These are phyloP conservation scores for Lasiosphaeriaceae sp. DNA, from an alignment of 495 filamentous ascomycete genomes.

Conservation along the genomic window DNA sequence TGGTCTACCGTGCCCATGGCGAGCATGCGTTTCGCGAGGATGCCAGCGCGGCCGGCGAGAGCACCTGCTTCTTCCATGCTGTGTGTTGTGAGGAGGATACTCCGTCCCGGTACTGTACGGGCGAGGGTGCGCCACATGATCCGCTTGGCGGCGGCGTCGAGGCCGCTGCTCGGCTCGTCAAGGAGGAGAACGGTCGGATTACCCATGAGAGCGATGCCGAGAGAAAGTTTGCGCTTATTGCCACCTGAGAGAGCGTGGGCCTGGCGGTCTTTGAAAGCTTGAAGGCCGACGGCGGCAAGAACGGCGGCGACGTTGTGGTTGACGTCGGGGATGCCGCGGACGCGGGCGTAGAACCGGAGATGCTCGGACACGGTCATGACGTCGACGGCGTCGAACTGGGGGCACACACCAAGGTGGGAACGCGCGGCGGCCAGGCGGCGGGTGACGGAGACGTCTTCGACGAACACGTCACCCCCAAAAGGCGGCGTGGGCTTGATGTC, in stretches of 20 bases:
- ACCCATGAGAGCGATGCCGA: conserved; percentile 72
- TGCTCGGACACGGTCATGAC: conserved; percentile 69
- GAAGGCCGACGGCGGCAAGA: conserved; percentile 56
- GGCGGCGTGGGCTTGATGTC: conserved; percentile 62
- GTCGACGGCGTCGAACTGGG: conserved; percentile 68
- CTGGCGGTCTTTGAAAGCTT: conserved; percentile 56
- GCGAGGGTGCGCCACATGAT: conserved; percentile 71
- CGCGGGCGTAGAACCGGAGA: conserved; percentile 68
- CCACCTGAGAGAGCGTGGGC: conserved; percentile 66
- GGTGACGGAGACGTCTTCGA: conserved; percentile 68
- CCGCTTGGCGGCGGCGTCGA: conserved; percentile 70
- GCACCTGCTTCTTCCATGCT: conserved; percentile 79
- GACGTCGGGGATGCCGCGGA: conserved; percentile 60
- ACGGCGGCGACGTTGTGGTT: conserved; percentile 60
- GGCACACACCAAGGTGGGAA: conserved; percentile 71
- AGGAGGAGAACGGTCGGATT: conserved; percentile 69
- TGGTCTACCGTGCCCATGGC: conserved; percentile 61
- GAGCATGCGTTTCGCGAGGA: conserved; percentile 68
- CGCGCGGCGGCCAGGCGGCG: conserved; percentile 62
- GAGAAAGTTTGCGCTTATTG: conserved; percentile 67
- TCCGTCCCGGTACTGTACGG: conserved; percentile 53
- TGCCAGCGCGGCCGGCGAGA: conserved; percentile 64
- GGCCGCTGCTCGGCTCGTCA: conserved; percentile 65
- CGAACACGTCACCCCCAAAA: conserved; percentile 62
- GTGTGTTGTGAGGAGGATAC: conserved; percentile 71